Evolutionary conservation across 257 asterid genomes (phyloP).

Genomic region (Gentiana macrophylla): DNA sequence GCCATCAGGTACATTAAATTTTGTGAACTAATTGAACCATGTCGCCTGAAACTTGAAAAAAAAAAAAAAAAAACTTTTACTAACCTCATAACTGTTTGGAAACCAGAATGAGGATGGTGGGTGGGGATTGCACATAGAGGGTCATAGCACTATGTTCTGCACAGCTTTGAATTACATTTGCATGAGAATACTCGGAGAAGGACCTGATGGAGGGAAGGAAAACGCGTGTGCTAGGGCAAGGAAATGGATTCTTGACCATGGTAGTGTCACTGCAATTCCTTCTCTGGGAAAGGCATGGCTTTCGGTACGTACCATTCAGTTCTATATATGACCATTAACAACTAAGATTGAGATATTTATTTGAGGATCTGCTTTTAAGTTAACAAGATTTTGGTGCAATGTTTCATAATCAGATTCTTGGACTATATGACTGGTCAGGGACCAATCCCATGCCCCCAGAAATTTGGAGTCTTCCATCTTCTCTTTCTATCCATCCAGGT

Average conservation of each 20-base stretch:
- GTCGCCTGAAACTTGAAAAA: too few species aligned
- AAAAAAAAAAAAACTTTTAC: too few species aligned
- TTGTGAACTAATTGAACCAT: not conserved
- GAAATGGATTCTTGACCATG: constrained; percentile 42
- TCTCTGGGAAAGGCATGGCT: constrained; percentile 52
- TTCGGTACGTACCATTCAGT: constrained; percentile 14
- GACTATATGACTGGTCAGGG: constrained; percentile 5
- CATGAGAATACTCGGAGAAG: constrained; percentile 30
- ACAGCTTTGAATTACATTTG: constrained; percentile 25
- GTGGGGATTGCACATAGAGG: constrained; percentile 45
- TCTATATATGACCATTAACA: not conserved
- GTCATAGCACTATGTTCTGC: constrained; percentile 39
- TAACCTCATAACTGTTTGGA: not conserved
- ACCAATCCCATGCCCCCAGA: constrained; percentile 6
- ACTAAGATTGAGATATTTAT: too few species aligned
- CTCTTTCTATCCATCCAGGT: not conserved
- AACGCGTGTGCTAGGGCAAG: constrained; percentile 20
- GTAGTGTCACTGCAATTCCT: constrained; percentile 23
- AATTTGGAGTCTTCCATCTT: not conserved
- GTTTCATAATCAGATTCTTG: not conserved
- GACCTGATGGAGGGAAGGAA: constrained; percentile 16
- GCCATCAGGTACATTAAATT: constrained; percentile 21
- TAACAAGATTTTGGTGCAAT: not conserved
- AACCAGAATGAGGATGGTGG: constrained; percentile 45
- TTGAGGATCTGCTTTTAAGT: not conserved